Evolutionary conservation across 208 protist genomes (phyloP).

Genomic region (Trypanosoma mega): DNA sequence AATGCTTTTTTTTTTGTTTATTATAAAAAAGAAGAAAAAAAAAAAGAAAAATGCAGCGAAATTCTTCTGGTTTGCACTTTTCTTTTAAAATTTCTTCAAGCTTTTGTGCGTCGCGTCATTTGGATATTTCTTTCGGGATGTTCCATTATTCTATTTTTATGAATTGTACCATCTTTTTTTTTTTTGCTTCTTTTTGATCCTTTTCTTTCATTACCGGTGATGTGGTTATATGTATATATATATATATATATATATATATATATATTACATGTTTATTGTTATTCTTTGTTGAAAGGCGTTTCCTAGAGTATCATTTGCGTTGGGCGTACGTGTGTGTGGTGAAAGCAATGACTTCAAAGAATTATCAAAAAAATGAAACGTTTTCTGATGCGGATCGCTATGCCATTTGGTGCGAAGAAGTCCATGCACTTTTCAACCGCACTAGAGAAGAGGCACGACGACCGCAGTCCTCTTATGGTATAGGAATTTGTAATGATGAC

Average conservation of each 20-base stretch:
- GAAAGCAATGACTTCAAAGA: neutral
- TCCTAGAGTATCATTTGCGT: neutral
- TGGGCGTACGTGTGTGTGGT: neutral
- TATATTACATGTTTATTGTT: neutral
- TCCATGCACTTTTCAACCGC: constrained; percentile 37
- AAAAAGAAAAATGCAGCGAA: no score
- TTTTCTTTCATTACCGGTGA: neutral
- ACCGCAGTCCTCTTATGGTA: neutral
- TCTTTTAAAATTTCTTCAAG: no score
- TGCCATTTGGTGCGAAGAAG: constrained; percentile 51
- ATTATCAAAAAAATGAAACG: neutral
- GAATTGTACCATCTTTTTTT: neutral
- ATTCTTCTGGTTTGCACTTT: no score
- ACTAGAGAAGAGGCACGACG: neutral
- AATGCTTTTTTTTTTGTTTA: no score
- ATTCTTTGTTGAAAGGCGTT: neutral
- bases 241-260: neutral
- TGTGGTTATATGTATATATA: neutral
- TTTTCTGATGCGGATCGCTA: constrained; percentile 46
- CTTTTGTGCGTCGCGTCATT: no score
- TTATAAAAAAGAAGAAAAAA: no score
- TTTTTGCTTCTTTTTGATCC: constrained; percentile 3
- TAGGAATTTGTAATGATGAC: neutral
- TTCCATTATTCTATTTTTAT: neutral
- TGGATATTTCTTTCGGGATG: neutral